Conservation (phyloP, 2,329 filamentous ascomycete genomes). For the Lasiodiplodia gonubiensis region DNA sequence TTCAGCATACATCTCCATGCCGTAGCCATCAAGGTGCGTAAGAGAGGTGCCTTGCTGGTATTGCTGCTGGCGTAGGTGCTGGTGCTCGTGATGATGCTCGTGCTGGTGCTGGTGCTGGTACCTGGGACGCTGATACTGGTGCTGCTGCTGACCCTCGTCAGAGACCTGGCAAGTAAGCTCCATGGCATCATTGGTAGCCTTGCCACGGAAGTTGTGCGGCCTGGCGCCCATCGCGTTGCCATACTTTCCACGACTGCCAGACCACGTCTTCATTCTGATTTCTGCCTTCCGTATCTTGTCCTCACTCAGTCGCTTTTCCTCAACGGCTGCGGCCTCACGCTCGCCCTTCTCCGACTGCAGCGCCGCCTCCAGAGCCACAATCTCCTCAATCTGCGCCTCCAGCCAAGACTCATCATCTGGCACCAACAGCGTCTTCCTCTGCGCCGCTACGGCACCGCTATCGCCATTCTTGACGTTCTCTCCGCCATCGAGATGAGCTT, state of each 20-base stretch:
- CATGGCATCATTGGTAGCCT: background rate
- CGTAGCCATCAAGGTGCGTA: background rate
- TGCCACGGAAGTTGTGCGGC: background rate
- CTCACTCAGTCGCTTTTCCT: background rate
- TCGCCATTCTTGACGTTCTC: too few relatives aligned
- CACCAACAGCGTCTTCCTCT: too few relatives aligned
- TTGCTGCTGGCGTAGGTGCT: background rate
- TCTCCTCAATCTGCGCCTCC: background rate
- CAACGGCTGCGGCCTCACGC: background rate
- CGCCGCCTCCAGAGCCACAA: background rate
- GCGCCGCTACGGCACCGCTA: too few relatives aligned
- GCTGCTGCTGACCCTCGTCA: background rate
- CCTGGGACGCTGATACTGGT: too few relatives aligned
- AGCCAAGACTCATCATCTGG: background rate
- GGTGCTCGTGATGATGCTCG: too few relatives aligned
- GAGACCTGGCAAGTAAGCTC: too few relatives aligned
- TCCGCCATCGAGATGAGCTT: too few relatives aligned
- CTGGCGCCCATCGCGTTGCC: background rate
- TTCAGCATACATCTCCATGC: background rate
- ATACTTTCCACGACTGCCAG: conserved; percentile 5
- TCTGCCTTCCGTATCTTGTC: background rate
- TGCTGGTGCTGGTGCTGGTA: background rate
- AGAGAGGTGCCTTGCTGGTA: background rate
- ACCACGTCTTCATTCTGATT: conserved; percentile 4
- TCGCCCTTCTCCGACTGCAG: background rate